phyloP scores from a whole-genome alignment of 306 rosid species.

The Vicia villosa region DNA sequence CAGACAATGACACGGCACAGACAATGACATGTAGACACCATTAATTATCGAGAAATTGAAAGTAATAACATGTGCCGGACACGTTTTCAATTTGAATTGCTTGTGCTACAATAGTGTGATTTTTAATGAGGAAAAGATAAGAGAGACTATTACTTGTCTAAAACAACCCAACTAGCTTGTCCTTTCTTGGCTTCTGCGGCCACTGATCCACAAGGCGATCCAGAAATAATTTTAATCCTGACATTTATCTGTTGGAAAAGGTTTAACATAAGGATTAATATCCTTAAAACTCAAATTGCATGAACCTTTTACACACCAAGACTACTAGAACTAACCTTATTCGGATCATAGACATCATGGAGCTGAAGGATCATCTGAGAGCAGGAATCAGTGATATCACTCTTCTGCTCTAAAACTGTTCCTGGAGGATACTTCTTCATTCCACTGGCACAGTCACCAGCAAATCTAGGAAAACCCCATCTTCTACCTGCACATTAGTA shows the following conservation, averaged over 20 bases:
- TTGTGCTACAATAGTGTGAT: conserved; percentile 26
- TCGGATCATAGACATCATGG: conserved; percentile 92
- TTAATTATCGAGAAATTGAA: background rate
- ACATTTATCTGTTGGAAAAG: conserved; percentile 75
- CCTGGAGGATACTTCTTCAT: conserved; percentile 68
- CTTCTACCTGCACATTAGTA: conserved; percentile 64
- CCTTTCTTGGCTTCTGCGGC: conserved; percentile 90
- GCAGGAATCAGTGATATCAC: conserved; percentile 85
- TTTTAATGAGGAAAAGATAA: conserved; percentile 22
- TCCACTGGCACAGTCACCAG: conserved; percentile 94
- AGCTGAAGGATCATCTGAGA: conserved; percentile 99
- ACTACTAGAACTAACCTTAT: conserved; percentile 57
- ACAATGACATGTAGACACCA: background rate
- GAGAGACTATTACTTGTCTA: conserved; percentile 82
- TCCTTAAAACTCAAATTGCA: conserved; percentile 24
- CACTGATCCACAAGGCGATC: conserved; percentile 92
- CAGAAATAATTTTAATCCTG: conserved; percentile 84
- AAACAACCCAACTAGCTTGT: conserved; percentile 88
- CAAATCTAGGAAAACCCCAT: conserved; percentile 93
- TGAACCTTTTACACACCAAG: conserved; percentile 23
- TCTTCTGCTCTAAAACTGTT: conserved; percentile 70
- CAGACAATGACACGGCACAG: background rate
- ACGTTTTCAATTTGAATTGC: background rate
- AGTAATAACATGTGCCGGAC: background rate
- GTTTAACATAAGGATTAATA: conserved; percentile 25